These are phyloP conservation scores for Paulownia fortunei DNA, from an alignment of 257 asterid genomes.

Conservation along the genomic window DNA sequence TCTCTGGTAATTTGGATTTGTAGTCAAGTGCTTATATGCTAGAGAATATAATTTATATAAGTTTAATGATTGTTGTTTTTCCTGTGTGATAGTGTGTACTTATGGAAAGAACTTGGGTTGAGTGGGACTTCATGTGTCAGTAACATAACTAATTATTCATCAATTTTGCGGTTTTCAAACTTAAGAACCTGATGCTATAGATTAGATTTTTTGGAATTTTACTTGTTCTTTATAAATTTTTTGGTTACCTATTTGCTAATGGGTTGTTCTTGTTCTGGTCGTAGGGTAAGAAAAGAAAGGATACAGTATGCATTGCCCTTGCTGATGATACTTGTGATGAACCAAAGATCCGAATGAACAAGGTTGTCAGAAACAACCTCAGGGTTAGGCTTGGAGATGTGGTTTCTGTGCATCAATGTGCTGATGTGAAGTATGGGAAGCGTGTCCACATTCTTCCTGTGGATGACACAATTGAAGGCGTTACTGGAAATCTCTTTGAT, in stretches of 20 bases:
- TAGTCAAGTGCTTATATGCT: not conserved
- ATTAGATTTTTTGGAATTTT: no score
- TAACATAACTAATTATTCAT: constrained; percentile 1
- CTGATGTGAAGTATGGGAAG: constrained; percentile 87
- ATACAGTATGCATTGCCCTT: constrained; percentile 76
- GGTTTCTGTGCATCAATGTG: constrained; percentile 83
- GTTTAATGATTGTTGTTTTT: no score
- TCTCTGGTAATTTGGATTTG: not conserved
- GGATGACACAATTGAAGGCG: constrained; percentile 80
- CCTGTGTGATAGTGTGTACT: no score
- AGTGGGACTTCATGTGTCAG: constrained; percentile 2
- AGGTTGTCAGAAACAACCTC: constrained; percentile 76
- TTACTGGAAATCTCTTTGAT: constrained; percentile 80
- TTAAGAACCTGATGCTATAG: not conserved
- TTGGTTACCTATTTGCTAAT: no score
- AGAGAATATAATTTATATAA: not conserved
- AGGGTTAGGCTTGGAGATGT: constrained; percentile 92
- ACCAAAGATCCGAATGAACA: constrained; percentile 84
- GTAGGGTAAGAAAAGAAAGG: constrained; percentile 84
- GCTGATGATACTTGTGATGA: constrained; percentile 80
- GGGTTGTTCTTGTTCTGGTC: not conserved
- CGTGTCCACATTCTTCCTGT: constrained; percentile 88
- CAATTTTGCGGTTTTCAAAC: not conserved
- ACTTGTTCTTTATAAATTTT: no score
- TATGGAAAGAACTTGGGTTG: no score